phyloP scores from a whole-genome alignment of 805 yeast species.

The Schwanniomyces yamadae region DNA sequence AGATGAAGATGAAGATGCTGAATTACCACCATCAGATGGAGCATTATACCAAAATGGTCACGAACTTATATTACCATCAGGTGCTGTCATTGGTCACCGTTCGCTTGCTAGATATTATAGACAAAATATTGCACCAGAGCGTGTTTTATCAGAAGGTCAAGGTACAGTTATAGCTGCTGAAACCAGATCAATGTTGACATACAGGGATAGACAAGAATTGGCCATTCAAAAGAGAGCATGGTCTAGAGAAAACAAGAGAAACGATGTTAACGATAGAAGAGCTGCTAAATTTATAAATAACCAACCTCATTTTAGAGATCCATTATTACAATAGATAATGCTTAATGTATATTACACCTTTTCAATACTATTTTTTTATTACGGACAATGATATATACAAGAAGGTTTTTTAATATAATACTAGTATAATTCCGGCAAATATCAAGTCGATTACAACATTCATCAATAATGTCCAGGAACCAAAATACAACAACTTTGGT shows the following conservation, averaged over 20 bases:
- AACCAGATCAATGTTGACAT: slow-evolving; percentile 48
- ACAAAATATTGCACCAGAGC: slow-evolving; percentile 44
- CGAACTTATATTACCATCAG: slow-evolving; percentile 43
- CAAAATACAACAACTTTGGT: slow-evolving; percentile 81
- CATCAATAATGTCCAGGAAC: slow-evolving; percentile 66
- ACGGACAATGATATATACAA: slow-evolving; percentile 1
- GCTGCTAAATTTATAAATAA: slow-evolving; percentile 72
- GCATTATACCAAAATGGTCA: slow-evolving; percentile 34
- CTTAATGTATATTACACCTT: background rate
- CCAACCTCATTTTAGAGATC: slow-evolving; percentile 67
- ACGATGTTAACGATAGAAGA: slow-evolving; percentile 52
- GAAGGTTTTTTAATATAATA: slow-evolving; percentile 1
- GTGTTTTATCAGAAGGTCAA: slow-evolving; percentile 45
- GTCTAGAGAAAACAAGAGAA: slow-evolving; percentile 51
- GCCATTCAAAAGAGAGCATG: slow-evolving; percentile 57
- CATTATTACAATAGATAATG: slow-evolving; percentile 28
- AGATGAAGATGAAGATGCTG: slow-evolving; percentile 28
- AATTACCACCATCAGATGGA: slow-evolving; percentile 21
- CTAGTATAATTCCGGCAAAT: slow-evolving; percentile 38
- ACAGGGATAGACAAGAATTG: slow-evolving; percentile 38
- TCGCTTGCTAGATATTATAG: slow-evolving; percentile 42
- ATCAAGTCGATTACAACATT: slow-evolving; percentile 34
- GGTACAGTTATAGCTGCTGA: slow-evolving; percentile 51
- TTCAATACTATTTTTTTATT: background rate
- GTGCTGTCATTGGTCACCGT: slow-evolving; percentile 44